Percentiles rank a stretch among this genome's conserved stretches.
phyloP scores from a whole-genome alignment of 1,139 yeast species.

The Magnusiomyces suaveolens region DNA sequence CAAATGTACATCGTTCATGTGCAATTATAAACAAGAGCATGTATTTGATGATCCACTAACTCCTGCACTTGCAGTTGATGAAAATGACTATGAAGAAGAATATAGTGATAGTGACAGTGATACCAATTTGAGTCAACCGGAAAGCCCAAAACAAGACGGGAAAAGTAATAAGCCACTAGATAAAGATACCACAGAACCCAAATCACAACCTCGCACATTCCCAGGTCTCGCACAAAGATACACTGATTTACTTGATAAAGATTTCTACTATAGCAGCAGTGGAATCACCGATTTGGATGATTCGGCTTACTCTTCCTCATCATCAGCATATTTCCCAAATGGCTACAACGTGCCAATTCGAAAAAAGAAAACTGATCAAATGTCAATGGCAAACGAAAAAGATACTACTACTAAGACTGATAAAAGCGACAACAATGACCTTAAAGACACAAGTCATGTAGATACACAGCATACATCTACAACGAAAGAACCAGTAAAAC shows the following conservation, averaged over 20 bases:
- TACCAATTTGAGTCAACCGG: not conserved
- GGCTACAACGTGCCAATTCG: constrained; percentile 1
- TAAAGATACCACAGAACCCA: not conserved
- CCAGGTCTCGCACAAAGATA: not conserved
- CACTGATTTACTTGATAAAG: not conserved
- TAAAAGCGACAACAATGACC: not conserved
- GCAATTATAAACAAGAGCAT: constrained; percentile 48
- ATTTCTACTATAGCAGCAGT: not conserved
- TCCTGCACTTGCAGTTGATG: constrained; percentile 39
- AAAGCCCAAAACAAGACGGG: no score
- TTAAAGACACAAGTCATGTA: not conserved
- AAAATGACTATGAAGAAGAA: constrained; percentile 17
- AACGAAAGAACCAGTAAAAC: constrained; percentile 9
- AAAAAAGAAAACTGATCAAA: constrained; percentile 26
- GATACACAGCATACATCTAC: constrained; percentile 8
- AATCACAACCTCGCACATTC: not conserved
- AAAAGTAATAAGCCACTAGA: not conserved
- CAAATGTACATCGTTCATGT: constrained; percentile 64
- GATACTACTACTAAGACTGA: not conserved
- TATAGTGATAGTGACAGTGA: not conserved
- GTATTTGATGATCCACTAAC: constrained; percentile 57
- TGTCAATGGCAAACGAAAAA: not conserved
- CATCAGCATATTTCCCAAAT: constrained; percentile 3
- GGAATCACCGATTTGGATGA: constrained; percentile 3
- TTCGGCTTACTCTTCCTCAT: constrained; percentile 2